A percentile compares a stretch with the other conserved stretches of the same genome.
Evolutionary conservation across 768 basidiomycete genomes (phyloP).

Genomic region (Naematelia encephala): DNA sequence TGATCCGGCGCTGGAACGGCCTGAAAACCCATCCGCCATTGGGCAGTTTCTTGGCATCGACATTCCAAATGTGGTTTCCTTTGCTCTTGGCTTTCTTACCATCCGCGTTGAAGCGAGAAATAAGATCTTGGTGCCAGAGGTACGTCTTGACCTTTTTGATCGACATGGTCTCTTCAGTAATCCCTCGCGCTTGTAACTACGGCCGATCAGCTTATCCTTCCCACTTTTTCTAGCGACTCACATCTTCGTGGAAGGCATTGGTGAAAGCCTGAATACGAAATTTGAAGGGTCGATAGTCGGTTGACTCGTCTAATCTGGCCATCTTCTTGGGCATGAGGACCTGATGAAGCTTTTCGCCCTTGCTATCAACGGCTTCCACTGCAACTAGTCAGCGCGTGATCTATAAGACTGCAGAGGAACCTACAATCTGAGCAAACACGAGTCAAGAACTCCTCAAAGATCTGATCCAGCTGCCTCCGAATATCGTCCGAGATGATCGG

Average conservation of each 20-base stretch:
- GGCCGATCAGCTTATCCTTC: slow-evolving; percentile 13
- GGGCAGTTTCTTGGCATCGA: slow-evolving; percentile 78
- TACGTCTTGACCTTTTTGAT: slow-evolving; percentile 96
- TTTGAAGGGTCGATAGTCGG: slow-evolving; percentile 97
- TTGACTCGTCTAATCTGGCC: slow-evolving; percentile 92
- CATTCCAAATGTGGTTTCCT: slow-evolving; percentile 99
- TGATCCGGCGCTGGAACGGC: slow-evolving; percentile 80
- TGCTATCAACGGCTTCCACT: slow-evolving; percentile 91
- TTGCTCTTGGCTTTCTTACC: slow-evolving; percentile 99
- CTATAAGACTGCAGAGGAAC: slow-evolving; percentile 41
- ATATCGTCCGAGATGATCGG: slow-evolving; percentile 59
- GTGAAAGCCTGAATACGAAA: slow-evolving; percentile 99
- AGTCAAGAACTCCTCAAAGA: slow-evolving; percentile 87
- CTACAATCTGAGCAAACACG: slow-evolving; percentile 82
- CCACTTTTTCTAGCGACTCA: slow-evolving; percentile 41
- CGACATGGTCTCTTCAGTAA: slow-evolving; percentile 89
- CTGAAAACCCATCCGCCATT: slow-evolving; percentile 76
- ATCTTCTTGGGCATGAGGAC: slow-evolving; percentile 97
- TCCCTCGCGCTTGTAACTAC: slow-evolving; percentile 77
- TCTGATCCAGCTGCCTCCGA: slow-evolving; percentile 73
- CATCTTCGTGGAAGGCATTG: slow-evolving; percentile 88
- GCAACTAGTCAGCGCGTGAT: slow-evolving; percentile 1
- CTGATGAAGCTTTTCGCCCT: slow-evolving; percentile 96
- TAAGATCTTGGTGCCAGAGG: slow-evolving; percentile 85
- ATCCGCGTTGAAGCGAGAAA: slow-evolving; percentile 96